phyloP scores from a whole-genome alignment of 306 rosid genomes.

The Cucurbita argyrosperma region DNA sequence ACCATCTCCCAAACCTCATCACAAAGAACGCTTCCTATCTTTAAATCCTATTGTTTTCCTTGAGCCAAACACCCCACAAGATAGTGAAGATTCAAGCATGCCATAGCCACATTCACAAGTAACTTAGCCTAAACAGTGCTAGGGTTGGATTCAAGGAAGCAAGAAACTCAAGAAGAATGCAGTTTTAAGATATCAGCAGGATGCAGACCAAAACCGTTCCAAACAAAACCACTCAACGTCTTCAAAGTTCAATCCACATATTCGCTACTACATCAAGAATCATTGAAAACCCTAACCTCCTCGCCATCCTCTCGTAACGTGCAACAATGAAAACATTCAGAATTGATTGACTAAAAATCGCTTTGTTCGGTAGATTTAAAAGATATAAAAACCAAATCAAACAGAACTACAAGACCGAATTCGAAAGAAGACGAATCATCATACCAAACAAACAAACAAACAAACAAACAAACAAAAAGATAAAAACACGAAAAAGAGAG shows the following conservation, averaged over 20 bases:
- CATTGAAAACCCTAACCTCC: constrained; percentile 1
- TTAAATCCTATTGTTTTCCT: background rate
- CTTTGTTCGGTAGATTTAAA: background rate
- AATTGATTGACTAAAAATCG: background rate
- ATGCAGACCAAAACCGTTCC: background rate
- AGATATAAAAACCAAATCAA: background rate
- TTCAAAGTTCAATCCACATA: background rate
- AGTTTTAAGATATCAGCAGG: background rate
- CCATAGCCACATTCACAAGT: background rate
- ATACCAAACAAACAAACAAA: background rate
- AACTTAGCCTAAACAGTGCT: background rate
- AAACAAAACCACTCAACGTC: background rate
- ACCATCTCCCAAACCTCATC: background rate
- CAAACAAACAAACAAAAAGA: background rate
- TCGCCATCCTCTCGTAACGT: background rate
- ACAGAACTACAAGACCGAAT: background rate
- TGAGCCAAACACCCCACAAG: background rate
- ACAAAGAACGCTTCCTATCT: background rate
- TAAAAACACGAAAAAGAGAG: background rate
- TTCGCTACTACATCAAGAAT: background rate
- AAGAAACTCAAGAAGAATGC: background rate
- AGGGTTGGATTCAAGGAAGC: background rate
- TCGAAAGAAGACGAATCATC: background rate
- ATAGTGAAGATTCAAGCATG: background rate
- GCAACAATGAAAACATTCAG: background rate